Conservation (phyloP, 768 basidiomycete species). For the Boletus tylopilopsis region DNA sequence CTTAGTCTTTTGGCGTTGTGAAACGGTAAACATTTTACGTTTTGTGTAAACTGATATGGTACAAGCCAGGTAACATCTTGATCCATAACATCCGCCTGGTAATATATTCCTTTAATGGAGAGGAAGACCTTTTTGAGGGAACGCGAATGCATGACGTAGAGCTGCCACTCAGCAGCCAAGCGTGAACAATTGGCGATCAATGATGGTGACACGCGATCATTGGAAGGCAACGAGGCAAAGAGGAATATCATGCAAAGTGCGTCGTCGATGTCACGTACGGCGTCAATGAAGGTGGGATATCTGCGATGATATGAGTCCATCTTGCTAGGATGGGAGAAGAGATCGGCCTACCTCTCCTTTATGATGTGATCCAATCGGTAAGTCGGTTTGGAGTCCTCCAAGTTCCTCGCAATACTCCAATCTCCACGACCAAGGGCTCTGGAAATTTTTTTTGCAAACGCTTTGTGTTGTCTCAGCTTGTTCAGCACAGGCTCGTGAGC, state of each 20-base stretch:
- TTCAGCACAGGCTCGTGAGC: constrained; percentile 93
- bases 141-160: constrained; percentile 87
- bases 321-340: background rate
- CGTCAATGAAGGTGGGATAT: constrained; percentile 96
- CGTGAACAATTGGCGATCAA: constrained; percentile 89
- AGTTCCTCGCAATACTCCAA: constrained; percentile 90
- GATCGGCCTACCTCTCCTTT: constrained; percentile 77
- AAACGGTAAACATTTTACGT: constrained; percentile 44
- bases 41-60: constrained; percentile 96
- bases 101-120: constrained; percentile 97
- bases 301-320: constrained; percentile 39
- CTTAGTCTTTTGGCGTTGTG: constrained; percentile 4
- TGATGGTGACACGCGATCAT: constrained; percentile 71
- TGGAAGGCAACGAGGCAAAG: constrained; percentile 90
- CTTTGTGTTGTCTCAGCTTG: constrained; percentile 95
- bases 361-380: constrained; percentile 94
- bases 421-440: constrained; percentile 90
- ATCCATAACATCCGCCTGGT: constrained; percentile 92
- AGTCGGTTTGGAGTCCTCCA: constrained; percentile 90
- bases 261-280: constrained; percentile 94
- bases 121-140: constrained; percentile 88
- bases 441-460: constrained; percentile 95
- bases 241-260: constrained; percentile 93
- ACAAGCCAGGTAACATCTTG: constrained; percentile 95
- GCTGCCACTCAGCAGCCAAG: constrained; percentile 92